Base-by-base conservation (phyloP, 2,329 filamentous ascomycete species). In the Lachnellula occidentalis region DNA sequence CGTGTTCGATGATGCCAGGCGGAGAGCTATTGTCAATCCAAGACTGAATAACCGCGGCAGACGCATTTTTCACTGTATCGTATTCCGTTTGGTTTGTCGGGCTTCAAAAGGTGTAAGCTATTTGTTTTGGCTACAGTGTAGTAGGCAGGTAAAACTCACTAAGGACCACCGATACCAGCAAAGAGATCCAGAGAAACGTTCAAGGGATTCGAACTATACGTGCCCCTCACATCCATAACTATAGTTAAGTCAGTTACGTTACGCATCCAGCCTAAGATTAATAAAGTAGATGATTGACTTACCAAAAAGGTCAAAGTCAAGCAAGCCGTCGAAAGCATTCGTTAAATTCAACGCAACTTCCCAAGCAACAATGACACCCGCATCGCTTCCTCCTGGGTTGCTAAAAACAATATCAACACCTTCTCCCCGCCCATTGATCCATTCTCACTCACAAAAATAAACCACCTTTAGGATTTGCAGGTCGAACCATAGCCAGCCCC, bases 181-280 rank as follows among this genome's bases (percentile, higher is more conserved):
- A 54, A 15, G 14, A 36, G 42, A 9, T 51, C 51, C 15, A 55
- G 14, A n/a, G 56, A 58, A 4, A 58, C 48, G 46, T 58, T 56
- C 5, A 58, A 37, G 22, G 43, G 50, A 34, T 59, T 59, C 12
- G 57, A 59, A 36, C 54, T 59, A 46, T 37, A 57, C 4, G 57
- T 59, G 7, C 54, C 54, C n/a, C 57, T 49, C 6, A 59, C 34
- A 45, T 59, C 57, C 39, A 59, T 43, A 12, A 59, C 54, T 55
- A 41, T 27, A 34, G 1, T 17, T 19, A 21, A 15, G 4, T 49
- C 15, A 52, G 45, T 7, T 12, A 3, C 2, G 9, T 12, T 2
- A 1, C 9, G 4, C 3, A 31, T 31, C 9, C 9, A 11, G 3
- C 4, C 27, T 11, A 31, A 3, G 27, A 31, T 31, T 9, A 11